These are phyloP conservation scores for Puya raimondii DNA, from an alignment of 176 grass and related monocot species.

Conservation along the genomic window DNA sequence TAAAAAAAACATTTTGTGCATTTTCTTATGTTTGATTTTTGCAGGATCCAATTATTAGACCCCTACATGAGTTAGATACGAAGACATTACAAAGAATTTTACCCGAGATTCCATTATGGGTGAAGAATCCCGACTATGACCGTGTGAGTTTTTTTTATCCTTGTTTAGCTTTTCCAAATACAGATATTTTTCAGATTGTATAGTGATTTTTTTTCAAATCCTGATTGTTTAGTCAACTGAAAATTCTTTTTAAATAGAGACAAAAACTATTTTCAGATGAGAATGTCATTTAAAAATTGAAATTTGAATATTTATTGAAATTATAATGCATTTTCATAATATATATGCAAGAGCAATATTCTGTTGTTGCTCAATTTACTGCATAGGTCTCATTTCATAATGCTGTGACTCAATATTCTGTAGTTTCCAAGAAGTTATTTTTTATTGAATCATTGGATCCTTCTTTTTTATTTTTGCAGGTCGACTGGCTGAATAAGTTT, in stretches of 20 bases:
- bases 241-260: too few relatives aligned
- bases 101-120: slow-evolving; percentile 78
- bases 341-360: too few relatives aligned
- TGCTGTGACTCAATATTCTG: background rate
- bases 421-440: background rate
- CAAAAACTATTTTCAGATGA: too few relatives aligned
- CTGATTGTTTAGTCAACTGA: too few relatives aligned
- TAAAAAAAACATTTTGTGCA: slow-evolving; percentile 3
- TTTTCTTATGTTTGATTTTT: slow-evolving; percentile 12
- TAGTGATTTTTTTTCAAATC: background rate
- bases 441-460: background rate
- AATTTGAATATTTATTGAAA: too few relatives aligned
- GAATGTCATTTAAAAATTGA: too few relatives aligned
- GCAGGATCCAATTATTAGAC: slow-evolving; percentile 64
- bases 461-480: slow-evolving; percentile 36
- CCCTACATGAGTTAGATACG: slow-evolving; percentile 53
- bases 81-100: slow-evolving; percentile 40
- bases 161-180: background rate
- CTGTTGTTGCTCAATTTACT: too few relatives aligned
- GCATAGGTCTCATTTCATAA: too few relatives aligned
- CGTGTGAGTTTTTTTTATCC: slow-evolving; percentile 29
- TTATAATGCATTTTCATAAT: too few relatives aligned
- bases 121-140: slow-evolving; percentile 89
- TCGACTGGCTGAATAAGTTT: slow-evolving; percentile 94
- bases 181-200: background rate